Percentiles rank a stretch among this genome's conserved stretches.
Evolutionary conservation across 352 stramenopile species (phyloP).

Genomic region (Phytophthora palmivora): DNA sequence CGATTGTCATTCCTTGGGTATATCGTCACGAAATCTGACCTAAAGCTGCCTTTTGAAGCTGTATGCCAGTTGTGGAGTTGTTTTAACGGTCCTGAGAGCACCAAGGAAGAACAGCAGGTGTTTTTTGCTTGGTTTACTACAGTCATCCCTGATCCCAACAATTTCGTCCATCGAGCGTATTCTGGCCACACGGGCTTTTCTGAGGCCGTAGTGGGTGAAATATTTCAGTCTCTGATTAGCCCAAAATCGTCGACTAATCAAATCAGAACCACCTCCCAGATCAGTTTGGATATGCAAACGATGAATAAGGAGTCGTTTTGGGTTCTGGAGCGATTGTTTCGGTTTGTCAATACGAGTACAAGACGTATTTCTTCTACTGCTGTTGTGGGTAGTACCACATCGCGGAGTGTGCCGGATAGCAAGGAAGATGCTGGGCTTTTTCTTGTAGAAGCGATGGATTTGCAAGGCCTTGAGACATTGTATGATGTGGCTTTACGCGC

Average conservation of each 20-base stretch:
- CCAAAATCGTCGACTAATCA: constrained; percentile 11
- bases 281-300: constrained; percentile 55
- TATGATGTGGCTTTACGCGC: constrained; percentile 59
- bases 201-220: constrained; percentile 52
- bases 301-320: constrained; percentile 68
- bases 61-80: constrained; percentile 68
- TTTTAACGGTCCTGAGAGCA: constrained; percentile 49
- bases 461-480: constrained; percentile 68
- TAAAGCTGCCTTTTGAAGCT: constrained; percentile 71
- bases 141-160: constrained; percentile 72
- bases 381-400: constrained; percentile 26
- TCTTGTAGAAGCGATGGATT: constrained; percentile 62
- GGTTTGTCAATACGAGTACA: constrained; percentile 63
- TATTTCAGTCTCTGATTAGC: constrained; percentile 57
- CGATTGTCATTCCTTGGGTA: constrained; percentile 81
- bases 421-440: constrained; percentile 43
- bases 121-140: constrained; percentile 83
- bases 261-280: constrained; percentile 22
- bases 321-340: constrained; percentile 67
- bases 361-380: constrained; percentile 46
- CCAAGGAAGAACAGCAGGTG: constrained; percentile 46
- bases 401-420: constrained; percentile 16
- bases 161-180: constrained; percentile 77
- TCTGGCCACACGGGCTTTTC: constrained; percentile 68
- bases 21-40: constrained; percentile 73